Evolutionary conservation across 2,329 filamentous ascomycete genomes (phyloP).

Genomic region (Colletotrichum somersetense): DNA sequence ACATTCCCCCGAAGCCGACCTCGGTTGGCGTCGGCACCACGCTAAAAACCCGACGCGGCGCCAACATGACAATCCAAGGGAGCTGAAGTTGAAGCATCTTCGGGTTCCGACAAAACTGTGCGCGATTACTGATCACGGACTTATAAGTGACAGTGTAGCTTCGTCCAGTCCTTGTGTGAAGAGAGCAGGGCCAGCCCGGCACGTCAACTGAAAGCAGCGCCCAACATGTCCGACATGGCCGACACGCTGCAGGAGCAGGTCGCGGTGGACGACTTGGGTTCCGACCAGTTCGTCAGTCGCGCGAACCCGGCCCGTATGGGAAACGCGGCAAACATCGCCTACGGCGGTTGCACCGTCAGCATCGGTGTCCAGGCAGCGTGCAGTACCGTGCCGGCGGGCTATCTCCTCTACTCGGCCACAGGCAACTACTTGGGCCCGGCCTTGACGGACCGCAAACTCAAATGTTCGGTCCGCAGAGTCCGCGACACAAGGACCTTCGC

Average conservation of each 20-base stretch:
- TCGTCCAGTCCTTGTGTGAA: background rate
- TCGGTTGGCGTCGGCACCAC: conserved; percentile 19
- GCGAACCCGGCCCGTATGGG: conserved; percentile 49
- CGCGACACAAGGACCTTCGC: conserved; percentile 62
- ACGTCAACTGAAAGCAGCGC: background rate
- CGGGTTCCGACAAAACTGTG: background rate
- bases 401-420: conserved; percentile 59
- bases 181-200: background rate
- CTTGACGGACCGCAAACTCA: conserved; percentile 53
- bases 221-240: conserved; percentile 23
- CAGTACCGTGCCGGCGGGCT: conserved; percentile 51
- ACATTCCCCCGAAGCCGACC: conserved; percentile 19
- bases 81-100: background rate
- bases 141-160: background rate
- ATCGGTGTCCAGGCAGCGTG: conserved; percentile 58
- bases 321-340: conserved; percentile 53
- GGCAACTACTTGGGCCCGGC: conserved; percentile 63
- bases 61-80: background rate
- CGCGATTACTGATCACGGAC: conserved; percentile 20
- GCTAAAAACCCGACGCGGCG: background rate
- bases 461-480: conserved; percentile 51
- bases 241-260: conserved; percentile 32
- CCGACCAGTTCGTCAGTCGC: conserved; percentile 46
- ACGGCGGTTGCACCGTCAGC: conserved; percentile 59
- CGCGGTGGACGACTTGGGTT: conserved; percentile 28